These are phyloP conservation scores for Phyllosticta citriasiana DNA, from an alignment of 2,329 filamentous ascomycete genomes.

Conservation along the genomic window DNA sequence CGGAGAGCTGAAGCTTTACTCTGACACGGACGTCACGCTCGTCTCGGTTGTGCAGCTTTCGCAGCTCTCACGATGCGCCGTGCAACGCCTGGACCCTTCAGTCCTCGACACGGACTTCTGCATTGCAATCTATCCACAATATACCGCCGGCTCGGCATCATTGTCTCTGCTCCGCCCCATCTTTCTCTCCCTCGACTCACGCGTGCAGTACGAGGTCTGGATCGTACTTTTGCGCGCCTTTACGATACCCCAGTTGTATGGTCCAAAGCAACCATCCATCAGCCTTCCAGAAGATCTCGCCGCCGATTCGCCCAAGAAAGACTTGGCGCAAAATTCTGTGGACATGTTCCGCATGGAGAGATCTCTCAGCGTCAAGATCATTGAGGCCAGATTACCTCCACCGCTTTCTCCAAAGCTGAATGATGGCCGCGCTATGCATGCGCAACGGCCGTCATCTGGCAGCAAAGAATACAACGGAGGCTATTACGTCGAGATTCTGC, in stretches of 20 bases:
- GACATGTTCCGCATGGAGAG: slow-evolving; percentile 61
- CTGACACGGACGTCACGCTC: slow-evolving; percentile 71
- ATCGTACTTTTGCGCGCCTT: slow-evolving; percentile 86
- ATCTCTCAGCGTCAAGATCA: slow-evolving; percentile 47
- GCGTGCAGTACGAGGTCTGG: slow-evolving; percentile 95
- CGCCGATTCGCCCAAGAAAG: slow-evolving; percentile 4
- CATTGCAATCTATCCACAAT: slow-evolving; percentile 91
- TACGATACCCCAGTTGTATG: slow-evolving; percentile 84
- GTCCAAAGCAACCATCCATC: slow-evolving; percentile 45
- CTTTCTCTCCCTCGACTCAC: slow-evolving; percentile 76
- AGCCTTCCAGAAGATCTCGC: slow-evolving; percentile 29
- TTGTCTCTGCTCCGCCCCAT: slow-evolving; percentile 76
- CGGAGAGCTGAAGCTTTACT: slow-evolving; percentile 83
- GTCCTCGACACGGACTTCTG: slow-evolving; percentile 90
- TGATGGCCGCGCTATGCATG: slow-evolving; percentile 6
- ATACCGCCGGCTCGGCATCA: slow-evolving; percentile 63
- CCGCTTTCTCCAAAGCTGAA: slow-evolving; percentile 28
- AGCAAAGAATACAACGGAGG: slow-evolving; percentile 40
- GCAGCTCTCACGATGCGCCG: slow-evolving; percentile 77
- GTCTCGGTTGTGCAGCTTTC: slow-evolving; percentile 79
- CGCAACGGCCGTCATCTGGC: slow-evolving; percentile 22
- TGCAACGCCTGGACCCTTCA: slow-evolving; percentile 82
- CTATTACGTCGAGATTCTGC: slow-evolving; percentile 67
- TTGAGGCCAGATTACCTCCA: slow-evolving; percentile 48
- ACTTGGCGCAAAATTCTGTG: slow-evolving; percentile 26